A percentile compares a stretch with the other conserved stretches of the same genome.
Evolutionary conservation across 129 eudicot species (phyloP).

Genomic region (Flaveria sonorensis): DNA sequence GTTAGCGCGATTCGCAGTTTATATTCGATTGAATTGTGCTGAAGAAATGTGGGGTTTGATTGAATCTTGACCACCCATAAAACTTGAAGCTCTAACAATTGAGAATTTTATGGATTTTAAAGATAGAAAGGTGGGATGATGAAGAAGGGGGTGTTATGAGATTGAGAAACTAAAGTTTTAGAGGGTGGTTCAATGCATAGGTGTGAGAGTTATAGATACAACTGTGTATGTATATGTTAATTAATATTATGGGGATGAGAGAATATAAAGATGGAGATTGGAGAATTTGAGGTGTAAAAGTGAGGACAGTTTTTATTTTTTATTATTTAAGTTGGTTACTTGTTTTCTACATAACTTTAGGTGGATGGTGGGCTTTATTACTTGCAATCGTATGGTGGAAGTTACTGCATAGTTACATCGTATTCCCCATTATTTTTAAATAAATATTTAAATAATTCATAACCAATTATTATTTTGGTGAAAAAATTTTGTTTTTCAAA

Average conservation of each 20-base stretch:
- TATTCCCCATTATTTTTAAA: too few species aligned
- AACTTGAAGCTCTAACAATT: slow-evolving; percentile 21
- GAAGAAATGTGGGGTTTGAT: slow-evolving; percentile 2
- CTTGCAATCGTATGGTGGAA: too few species aligned
- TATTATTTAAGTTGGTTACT: slow-evolving; percentile 18
- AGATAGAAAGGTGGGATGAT: slow-evolving; percentile 20
- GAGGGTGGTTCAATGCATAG: slow-evolving; percentile 27
- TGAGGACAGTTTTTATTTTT: slow-evolving; percentile 19
- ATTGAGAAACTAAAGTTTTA: slow-evolving; percentile 20
- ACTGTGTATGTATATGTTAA: neutral
- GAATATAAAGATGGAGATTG: slow-evolving; percentile 41
- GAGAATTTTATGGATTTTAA: slow-evolving; percentile 8
- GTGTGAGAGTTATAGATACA: slow-evolving; percentile 12
- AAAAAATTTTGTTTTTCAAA: too few species aligned
- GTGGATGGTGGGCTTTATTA: slow-evolving; percentile 17
- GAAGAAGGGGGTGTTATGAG: slow-evolving; percentile 35
- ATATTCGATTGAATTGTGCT: neutral
- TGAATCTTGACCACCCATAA: slow-evolving; percentile 12
- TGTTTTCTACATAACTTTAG: slow-evolving; percentile 28
- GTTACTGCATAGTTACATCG: too few species aligned
- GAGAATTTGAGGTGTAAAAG: slow-evolving; percentile 35
- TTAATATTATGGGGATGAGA: slow-evolving; percentile 13
- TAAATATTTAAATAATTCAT: too few species aligned
- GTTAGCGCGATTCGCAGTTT: neutral
- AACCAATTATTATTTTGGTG: too few species aligned